Evolutionary conservation across 2,329 filamentous ascomycete species (phyloP).

Genomic region (Beauveria brongniartii): DNA sequence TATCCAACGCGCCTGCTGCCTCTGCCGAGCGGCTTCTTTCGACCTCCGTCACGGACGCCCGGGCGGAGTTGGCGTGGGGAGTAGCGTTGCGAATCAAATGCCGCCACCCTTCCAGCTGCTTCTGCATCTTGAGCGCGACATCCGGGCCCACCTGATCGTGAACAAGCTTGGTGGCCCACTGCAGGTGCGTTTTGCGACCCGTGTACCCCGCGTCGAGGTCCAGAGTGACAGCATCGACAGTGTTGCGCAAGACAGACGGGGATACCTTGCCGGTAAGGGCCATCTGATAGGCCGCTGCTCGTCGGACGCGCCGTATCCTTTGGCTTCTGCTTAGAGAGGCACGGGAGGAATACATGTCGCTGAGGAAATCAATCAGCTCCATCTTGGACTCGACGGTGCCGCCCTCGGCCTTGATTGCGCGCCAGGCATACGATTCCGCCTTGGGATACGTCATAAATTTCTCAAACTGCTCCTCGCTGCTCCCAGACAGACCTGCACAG

Average conservation of each 20-base stretch:
- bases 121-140: slow-evolving; percentile 14
- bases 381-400: slow-evolving; percentile 15
- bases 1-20: not conserved
- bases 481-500: not conserved
- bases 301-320: slow-evolving; percentile 22
- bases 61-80: not conserved
- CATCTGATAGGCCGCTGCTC: slow-evolving; percentile 20
- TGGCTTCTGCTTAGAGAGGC: slow-evolving; percentile 22
- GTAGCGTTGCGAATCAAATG: slow-evolving; percentile 12
- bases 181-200: slow-evolving; percentile 24
- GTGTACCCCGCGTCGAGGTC: slow-evolving; percentile 27
- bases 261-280: slow-evolving; percentile 18
- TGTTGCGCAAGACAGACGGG: slow-evolving; percentile 18
- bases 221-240: slow-evolving; percentile 21
- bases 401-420: slow-evolving; percentile 1
- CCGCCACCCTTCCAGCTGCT: slow-evolving; percentile 20
- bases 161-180: slow-evolving; percentile 23
- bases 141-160: slow-evolving; percentile 15
- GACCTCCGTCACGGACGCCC: not conserved
- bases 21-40: not conserved
- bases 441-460: not conserved
- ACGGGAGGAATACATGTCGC: slow-evolving; percentile 22
- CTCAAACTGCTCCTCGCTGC: not conserved
- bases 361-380: slow-evolving; percentile 24
- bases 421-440: slow-evolving; percentile 1